Evolutionary conservation across 2,329 filamentous ascomycete species (phyloP).

Genomic region (Tolypocladium tundrense): DNA sequence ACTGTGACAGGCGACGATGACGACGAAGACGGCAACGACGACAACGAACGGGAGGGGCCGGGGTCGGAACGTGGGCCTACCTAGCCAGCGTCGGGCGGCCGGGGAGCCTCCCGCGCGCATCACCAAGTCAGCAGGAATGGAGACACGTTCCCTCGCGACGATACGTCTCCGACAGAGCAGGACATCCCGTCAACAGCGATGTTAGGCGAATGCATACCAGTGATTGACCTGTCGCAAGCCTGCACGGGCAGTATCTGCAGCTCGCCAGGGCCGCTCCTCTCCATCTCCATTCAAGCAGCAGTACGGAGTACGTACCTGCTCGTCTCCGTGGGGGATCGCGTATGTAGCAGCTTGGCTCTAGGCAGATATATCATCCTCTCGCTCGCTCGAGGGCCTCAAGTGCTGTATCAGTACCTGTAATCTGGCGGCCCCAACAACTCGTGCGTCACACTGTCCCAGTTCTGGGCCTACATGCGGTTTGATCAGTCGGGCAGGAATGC

Average conservation of each 20-base stretch:
- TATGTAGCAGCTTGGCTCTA: background rate
- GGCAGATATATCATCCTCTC: background rate
- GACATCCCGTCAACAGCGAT: background rate
- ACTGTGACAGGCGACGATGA: too few relatives aligned
- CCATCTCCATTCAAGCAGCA: background rate
- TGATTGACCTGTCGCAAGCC: background rate
- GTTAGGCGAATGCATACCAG: background rate
- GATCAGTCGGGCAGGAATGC: background rate
- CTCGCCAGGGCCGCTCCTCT: background rate
- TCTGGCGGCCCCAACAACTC: background rate
- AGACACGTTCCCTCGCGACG: too few relatives aligned
- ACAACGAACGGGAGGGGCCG: too few relatives aligned
- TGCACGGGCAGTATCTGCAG: background rate
- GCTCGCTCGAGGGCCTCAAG: background rate
- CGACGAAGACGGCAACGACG: too few relatives aligned
- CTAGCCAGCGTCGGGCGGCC: too few relatives aligned
- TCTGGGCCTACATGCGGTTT: background rate
- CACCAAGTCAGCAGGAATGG: too few relatives aligned
- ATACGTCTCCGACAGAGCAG: background rate
- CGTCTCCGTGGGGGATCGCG: background rate
- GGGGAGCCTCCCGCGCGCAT: too few relatives aligned
- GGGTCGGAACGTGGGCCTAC: too few relatives aligned
- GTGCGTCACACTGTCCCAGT: background rate
- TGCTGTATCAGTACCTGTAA: background rate
- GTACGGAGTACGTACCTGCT: background rate